Percentiles rank a stretch among this genome's conserved stretches.
Evolutionary conservation across 176 grass and related monocot species (phyloP).

Genomic region (Musa troglodytarum): DNA sequence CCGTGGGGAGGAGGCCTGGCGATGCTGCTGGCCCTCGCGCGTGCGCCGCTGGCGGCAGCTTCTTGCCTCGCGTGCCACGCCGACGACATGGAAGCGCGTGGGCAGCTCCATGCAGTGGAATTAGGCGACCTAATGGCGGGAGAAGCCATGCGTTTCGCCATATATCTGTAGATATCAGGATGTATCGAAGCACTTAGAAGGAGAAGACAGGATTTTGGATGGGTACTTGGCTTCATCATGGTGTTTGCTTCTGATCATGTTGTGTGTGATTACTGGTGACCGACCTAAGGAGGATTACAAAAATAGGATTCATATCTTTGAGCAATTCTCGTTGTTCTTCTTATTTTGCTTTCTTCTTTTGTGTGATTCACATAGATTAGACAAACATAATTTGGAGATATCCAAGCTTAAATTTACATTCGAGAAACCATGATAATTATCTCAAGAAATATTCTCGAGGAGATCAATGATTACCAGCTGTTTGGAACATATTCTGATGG

Average conservation of each 20-base stretch:
- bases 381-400: neutral
- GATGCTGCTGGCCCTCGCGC: constrained; percentile 41
- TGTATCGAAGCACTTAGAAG: neutral
- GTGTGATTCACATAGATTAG: too few species aligned
- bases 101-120: constrained; percentile 46
- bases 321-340: too few species aligned
- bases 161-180: constrained; percentile 37
- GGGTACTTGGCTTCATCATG: neutral
- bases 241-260: neutral
- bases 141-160: constrained; percentile 66
- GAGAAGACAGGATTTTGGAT: too few species aligned
- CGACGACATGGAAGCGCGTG: constrained; percentile 31
- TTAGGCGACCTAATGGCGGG: constrained; percentile 51
- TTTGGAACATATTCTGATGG: too few species aligned
- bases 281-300: neutral
- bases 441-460: too few species aligned
- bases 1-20: constrained; percentile 19
- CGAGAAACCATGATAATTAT: neutral
- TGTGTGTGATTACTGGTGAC: constrained; percentile 3
- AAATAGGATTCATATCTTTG: too few species aligned
- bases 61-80: constrained; percentile 26
- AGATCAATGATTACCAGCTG: too few species aligned
- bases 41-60: constrained; percentile 30
- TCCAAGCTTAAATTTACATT: neutral
- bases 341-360: too few species aligned